Base-by-base conservation (phyloP, 495 filamentous ascomycete species). In the Corynascus novoguineensis region DNA sequence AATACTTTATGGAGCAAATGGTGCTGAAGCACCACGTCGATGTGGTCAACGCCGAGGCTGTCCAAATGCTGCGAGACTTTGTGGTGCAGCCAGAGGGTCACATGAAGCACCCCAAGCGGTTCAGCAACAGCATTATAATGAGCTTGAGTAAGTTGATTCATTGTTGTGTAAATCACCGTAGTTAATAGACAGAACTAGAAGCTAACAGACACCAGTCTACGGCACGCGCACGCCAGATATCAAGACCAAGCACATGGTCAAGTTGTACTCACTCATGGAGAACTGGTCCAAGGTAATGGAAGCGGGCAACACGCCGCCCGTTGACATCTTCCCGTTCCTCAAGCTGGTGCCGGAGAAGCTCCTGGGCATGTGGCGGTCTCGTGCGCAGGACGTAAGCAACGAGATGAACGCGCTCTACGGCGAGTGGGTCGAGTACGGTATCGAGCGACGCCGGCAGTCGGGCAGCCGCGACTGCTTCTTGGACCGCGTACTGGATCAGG, bases 61-160 rank as follows among this genome's bases (percentile, higher is more conserved):
- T 47, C 3, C 44, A 47, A 15, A 47, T 47, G 44, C 44, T 47
- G 1, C 24, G 25, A 5, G 44, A 47, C 14, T 47, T 47, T 31
- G 44, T 47, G 19, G 24, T 17, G 44, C 44, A 47, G 27, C 44
- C 44, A 14, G 44, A 47, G 25, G 44, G 44, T 14, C 31, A n/a
- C 25, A 47, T 47, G 44, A 47, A n/a, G 15, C 44, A 47, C 25
- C 44, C 44, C 44, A 47, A 47, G 44, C 24, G 44, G 44, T 47
- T 47, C 15, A 47, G 44, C 25, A 47, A 47, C 22, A 47, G 44
- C 44, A 47, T 47, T 27, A 47, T 47, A 24, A 47, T 47, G 44
- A 47, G 44, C 19, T 19, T 47, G 24, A 47, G 44, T 47, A 47
- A 9, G 44, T 9, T 5, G 22, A 27, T 5, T 27, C 35, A 6